A percentile compares a stretch with the other conserved stretches of the same genome.
phyloP scores from a whole-genome alignment of 139 green algal genomes.

The Pleodorina starrii region DNA sequence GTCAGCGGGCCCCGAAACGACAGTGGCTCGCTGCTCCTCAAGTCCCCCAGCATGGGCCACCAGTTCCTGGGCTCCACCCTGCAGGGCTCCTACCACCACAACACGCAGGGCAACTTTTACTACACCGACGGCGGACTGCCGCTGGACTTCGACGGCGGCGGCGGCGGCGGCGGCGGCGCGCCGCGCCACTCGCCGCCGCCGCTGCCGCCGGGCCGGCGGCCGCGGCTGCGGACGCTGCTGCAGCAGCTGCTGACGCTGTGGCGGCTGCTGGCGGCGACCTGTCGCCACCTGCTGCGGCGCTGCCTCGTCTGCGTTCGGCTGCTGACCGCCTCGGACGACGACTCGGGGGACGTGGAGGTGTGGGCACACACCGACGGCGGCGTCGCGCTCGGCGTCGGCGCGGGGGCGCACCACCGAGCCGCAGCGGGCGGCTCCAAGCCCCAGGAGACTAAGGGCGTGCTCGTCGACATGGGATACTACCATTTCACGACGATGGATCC shows the following conservation, averaged over 20 bases:
- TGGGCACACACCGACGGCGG: conserved; percentile 49
- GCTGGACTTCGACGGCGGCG: neutral
- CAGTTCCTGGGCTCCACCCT: neutral
- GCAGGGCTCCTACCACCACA: conserved; percentile 2
- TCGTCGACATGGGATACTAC: conserved; percentile 67
- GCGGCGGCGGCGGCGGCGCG: neutral
- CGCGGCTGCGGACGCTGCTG: neutral
- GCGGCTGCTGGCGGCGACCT: neutral
- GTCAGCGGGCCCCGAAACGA: neutral
- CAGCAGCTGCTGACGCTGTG: neutral
- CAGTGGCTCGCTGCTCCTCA: neutral
- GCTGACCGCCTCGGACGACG: conserved; percentile 42
- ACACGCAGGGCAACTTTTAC: neutral
- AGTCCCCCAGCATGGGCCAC: neutral
- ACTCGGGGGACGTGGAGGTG: conserved; percentile 50
- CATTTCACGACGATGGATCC: conserved; percentile 40
- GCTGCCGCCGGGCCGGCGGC: neutral
- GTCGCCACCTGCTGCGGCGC: neutral
- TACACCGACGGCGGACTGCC: neutral
- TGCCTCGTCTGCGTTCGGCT: conserved; percentile 45
- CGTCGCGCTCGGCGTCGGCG: neutral
- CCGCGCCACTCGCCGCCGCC: neutral
- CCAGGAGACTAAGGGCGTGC: conserved; percentile 51
- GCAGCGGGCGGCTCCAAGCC: neutral
- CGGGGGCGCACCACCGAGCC: neutral